Evolutionary conservation across 164 flowering plant genomes (phyloP), one percentile per base, ranked within the genome.

Genomic region (Stephania cephalantha): DNA sequence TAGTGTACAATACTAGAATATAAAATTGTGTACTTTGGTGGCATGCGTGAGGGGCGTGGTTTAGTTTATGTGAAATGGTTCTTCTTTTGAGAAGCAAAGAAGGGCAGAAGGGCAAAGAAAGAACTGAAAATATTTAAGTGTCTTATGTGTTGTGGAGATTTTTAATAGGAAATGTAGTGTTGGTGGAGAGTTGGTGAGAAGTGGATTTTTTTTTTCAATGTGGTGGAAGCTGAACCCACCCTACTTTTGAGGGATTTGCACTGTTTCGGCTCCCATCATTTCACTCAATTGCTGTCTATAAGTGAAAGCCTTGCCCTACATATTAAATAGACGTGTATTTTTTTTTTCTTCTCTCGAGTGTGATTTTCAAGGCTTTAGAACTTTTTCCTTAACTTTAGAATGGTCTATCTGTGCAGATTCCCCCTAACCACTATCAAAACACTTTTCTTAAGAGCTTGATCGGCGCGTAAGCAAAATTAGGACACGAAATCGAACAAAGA

Each of bases 11-110:
- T 45, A 71, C 22, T 35, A 76, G 55, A 50, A 50, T 61, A 61
- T 22, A 61, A 61, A 61, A 61, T 18, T 20, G 46, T 67, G 9
- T 67, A 53, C 31, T 44, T 73, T 6, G 6, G 6, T 42, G 44
- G 79, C 75, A 73, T 72, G 79, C 79, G 72, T 73, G 75, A 77
- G 15, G 72, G 53, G 50, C 66, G 46, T 44, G 67, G 66, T 6
- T 9, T 78, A 65, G 55, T 58, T 20, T 72, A 67, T 70, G 50
- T 78, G 30, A 2, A 68, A 52, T 68, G 72, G 52, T 35, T 30
- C 46, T 67, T 67, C 75, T 77, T 72, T 77, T 77, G 65, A 77
- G 79, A 71, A 10, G 18, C 31, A 53, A 15, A 61, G 61, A n/a
- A 25, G 52, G 73, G 9, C 29, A 46, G 35, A 69, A 66, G 50